Conservation (phyloP, 306 rosid genomes). For the Malus asiatica region DNA sequence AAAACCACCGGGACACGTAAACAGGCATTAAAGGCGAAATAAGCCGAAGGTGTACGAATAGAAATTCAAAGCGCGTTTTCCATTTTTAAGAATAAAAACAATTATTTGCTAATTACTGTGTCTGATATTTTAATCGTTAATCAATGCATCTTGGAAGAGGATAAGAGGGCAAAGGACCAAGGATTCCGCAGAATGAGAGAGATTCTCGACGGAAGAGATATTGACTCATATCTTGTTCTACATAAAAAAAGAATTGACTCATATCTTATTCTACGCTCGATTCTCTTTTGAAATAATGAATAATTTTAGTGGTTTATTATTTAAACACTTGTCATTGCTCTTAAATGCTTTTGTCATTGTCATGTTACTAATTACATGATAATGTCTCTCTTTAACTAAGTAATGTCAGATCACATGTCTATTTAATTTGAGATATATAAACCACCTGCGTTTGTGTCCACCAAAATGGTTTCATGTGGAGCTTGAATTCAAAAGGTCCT, state of each 20-base stretch:
- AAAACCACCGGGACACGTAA: conserved; percentile 3
- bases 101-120: neutral
- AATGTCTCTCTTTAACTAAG: too few relatives aligned
- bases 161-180: neutral
- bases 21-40: neutral
- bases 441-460: neutral
- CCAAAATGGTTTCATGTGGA: neutral
- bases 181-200: too few relatives aligned
- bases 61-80: neutral
- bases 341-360: too few relatives aligned
- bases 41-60: neutral
- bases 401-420: too few relatives aligned
- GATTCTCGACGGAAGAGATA: too few relatives aligned
- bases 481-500: neutral
- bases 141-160: neutral
- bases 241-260: too few relatives aligned
- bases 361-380: too few relatives aligned
- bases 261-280: too few relatives aligned
- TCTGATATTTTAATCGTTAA: neutral
- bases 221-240: too few relatives aligned
- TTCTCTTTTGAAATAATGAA: too few relatives aligned
- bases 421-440: too few relatives aligned
- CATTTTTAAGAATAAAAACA: neutral
- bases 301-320: neutral
- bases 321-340: too few relatives aligned